These are phyloP conservation scores for Pisolithus sp. DNA, from an alignment of 768 basidiomycete species.

Conservation along the genomic window DNA sequence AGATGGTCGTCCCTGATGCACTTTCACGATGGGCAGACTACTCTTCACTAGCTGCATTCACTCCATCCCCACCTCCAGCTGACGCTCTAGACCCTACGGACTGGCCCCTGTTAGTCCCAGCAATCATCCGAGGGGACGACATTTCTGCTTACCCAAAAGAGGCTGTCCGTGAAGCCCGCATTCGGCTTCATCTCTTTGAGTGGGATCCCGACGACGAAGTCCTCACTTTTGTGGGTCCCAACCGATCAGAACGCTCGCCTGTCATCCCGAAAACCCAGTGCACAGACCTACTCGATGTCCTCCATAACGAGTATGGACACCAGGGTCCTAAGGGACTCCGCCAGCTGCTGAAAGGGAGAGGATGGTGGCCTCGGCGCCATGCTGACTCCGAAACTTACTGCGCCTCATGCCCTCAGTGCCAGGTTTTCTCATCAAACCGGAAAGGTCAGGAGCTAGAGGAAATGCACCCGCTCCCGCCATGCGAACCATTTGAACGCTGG, in stretches of 20 bases:
- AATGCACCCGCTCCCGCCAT: background rate
- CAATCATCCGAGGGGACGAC: background rate
- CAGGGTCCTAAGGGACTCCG: background rate
- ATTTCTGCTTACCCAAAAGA: too few species aligned
- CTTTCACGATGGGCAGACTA: background rate
- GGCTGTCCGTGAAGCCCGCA: too few species aligned
- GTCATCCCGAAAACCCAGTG: background rate
- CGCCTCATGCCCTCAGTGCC: too few species aligned
- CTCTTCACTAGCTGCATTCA: background rate
- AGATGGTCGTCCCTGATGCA: background rate
- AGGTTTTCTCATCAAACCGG: background rate
- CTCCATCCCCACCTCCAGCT: background rate
- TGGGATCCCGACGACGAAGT: too few species aligned
- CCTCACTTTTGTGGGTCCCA: too few species aligned
- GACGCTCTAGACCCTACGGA: background rate
- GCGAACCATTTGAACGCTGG: background rate
- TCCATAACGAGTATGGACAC: background rate
- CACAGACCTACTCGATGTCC: background rate
- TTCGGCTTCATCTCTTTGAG: too few species aligned
- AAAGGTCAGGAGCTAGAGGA: background rate
- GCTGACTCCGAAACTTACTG: background rate
- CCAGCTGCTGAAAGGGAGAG: background rate
- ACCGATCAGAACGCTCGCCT: background rate
- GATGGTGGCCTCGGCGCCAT: background rate
- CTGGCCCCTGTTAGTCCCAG: background rate